phyloP scores from a whole-genome alignment of 345 rosid genomes.

The Euphorbia lathyris region DNA sequence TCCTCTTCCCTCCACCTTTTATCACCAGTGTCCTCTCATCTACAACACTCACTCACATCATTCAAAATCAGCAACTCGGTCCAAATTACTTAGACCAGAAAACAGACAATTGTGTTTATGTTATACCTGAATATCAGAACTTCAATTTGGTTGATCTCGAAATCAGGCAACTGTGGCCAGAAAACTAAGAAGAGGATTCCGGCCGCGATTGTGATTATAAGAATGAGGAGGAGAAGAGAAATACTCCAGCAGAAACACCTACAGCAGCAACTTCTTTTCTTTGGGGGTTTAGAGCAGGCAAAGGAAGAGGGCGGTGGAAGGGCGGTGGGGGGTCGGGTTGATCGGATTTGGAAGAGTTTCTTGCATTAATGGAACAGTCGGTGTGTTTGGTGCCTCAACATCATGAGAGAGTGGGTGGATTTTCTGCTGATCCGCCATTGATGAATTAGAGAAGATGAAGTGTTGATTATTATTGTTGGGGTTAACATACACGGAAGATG shows the following conservation, averaged over 20 bases:
- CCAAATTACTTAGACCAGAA: too few species aligned
- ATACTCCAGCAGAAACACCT: conserved; percentile 66
- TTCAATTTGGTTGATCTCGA: too few species aligned
- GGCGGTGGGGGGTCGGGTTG: conserved; percentile 32
- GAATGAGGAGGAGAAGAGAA: conserved; percentile 43
- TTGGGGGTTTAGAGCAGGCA: conserved; percentile 43
- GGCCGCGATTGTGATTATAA: conserved; percentile 33
- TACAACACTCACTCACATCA: too few species aligned
- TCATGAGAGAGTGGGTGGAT: conserved; percentile 60
- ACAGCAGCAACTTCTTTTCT: conserved; percentile 51
- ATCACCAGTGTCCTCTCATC: too few species aligned
- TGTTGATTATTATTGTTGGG: too few species aligned
- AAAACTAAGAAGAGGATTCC: conserved; percentile 71
- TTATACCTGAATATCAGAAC: too few species aligned
- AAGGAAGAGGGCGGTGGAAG: conserved; percentile 37
- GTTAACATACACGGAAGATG: background rate
- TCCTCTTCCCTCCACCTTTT: too few species aligned
- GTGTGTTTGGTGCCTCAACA: conserved; percentile 42
- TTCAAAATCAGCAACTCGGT: too few species aligned
- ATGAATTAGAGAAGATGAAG: background rate
- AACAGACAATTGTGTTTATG: too few species aligned
- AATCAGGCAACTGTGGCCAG: conserved; percentile 73
- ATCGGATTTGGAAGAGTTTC: conserved; percentile 50
- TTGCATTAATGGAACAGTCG: conserved; percentile 53
- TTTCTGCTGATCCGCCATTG: conserved; percentile 51